A percentile compares a stretch with the other conserved stretches of the same genome.
These are phyloP conservation scores for Fusarium aywerte DNA, from an alignment of 2,329 filamentous ascomycete species.

Conservation along the genomic window DNA sequence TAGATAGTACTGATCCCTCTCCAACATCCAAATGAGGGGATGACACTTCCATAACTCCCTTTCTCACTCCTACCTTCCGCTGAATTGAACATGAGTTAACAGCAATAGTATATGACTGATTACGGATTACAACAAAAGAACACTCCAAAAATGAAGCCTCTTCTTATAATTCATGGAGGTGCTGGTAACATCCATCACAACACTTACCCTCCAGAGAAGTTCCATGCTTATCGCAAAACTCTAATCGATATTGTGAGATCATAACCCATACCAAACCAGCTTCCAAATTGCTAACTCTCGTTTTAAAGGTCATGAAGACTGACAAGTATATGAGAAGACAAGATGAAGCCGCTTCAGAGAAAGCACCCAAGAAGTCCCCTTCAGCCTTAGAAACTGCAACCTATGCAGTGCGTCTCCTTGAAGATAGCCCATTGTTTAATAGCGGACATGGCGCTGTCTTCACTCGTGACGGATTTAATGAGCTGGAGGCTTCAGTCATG, in stretches of 20 bases:
- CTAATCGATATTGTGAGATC: constrained; percentile 69
- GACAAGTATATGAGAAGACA: constrained; percentile 57
- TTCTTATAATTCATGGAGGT: constrained; percentile 77
- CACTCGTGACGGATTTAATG: constrained; percentile 82
- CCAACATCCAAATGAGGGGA: background rate
- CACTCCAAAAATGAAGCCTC: constrained; percentile 57
- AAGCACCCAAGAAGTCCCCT: constrained; percentile 46
- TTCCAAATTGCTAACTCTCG: background rate
- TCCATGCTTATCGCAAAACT: constrained; percentile 67
- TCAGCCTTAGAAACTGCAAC: constrained; percentile 79
- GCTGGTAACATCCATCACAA: constrained; percentile 74
- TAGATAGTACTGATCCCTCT: background rate
- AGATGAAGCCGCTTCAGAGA: constrained; percentile 10
- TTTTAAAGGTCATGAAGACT: constrained; percentile 54
- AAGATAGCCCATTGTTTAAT: constrained; percentile 87
- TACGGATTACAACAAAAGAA: background rate
- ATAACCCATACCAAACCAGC: background rate
- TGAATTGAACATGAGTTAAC: background rate
- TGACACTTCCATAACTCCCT: background rate
- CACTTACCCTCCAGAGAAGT: constrained; percentile 68
- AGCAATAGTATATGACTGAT: background rate
- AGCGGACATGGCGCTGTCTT: constrained; percentile 86
- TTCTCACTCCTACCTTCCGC: background rate
- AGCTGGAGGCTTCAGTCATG: constrained; percentile 90
- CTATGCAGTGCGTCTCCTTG: constrained; percentile 78